Evolutionary conservation across 108 stramenopile species (phyloP).

Genomic region (Nitzschia inconspicua): DNA sequence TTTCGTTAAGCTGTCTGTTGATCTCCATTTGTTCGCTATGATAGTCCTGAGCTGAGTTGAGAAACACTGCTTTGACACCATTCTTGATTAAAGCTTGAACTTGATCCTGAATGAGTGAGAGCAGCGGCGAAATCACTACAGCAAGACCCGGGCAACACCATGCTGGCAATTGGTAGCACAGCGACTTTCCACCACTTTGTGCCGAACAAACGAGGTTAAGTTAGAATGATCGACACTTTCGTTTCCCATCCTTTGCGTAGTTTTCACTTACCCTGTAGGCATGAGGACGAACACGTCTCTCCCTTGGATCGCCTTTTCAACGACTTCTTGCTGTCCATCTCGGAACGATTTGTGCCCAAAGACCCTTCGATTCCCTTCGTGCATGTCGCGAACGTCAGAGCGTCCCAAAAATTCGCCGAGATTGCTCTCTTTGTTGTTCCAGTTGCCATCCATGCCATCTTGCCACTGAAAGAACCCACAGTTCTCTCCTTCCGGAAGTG

Average conservation of each 20-base stretch:
- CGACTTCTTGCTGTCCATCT: constrained; percentile 87
- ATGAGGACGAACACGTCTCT: constrained; percentile 97
- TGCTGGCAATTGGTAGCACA: constrained; percentile 97
- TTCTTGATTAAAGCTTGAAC: constrained; percentile 81
- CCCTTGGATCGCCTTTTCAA: constrained; percentile 86
- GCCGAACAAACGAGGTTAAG: not conserved
- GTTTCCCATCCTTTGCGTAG: too few relatives aligned
- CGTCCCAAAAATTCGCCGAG: not conserved
- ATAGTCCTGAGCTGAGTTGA: constrained; percentile 81
- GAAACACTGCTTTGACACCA: constrained; percentile 80
- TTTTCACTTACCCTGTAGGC: constrained; percentile 81
- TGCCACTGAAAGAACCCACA: constrained; percentile 91
- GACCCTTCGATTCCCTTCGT: constrained; percentile 60
- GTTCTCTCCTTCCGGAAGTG: constrained; percentile 59
- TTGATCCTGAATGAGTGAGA: constrained; percentile 98
- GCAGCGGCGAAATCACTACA: constrained; percentile 94
- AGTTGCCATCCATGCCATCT: constrained; percentile 60
- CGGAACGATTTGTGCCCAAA: constrained; percentile 92
- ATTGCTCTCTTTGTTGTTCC: constrained; percentile 14
- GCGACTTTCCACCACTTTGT: constrained; percentile 74
- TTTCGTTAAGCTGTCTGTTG: constrained; percentile 45
- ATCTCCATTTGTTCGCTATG: constrained; percentile 71
- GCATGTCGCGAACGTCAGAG: constrained; percentile 50
- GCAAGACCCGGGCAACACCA: constrained; percentile 91
- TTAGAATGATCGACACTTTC: not conserved